phyloP scores from a whole-genome alignment of 192 early-diverging fungal genomes.

The Backusella parvicylindrica region DNA sequence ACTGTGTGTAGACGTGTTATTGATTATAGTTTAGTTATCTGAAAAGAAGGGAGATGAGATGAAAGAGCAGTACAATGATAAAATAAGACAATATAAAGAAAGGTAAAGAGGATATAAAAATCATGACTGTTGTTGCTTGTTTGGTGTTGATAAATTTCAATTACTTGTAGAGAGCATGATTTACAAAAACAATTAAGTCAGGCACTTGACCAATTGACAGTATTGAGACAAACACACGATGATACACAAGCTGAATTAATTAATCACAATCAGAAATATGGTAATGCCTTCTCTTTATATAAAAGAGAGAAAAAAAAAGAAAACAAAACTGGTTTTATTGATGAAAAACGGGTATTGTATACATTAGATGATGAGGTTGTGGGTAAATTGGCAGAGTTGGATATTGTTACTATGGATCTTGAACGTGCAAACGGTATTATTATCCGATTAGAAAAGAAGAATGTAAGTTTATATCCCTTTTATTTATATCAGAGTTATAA shows the following conservation, averaged over 20 bases:
- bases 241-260: conserved; percentile 66
- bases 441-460: conserved; percentile 65
- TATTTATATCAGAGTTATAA: not conserved
- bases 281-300: conserved; percentile 11
- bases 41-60: conserved; percentile 76
- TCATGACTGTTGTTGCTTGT: not conserved
- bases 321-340: not conserved
- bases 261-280: conserved; percentile 62
- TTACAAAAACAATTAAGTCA: conserved; percentile 81
- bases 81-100: conserved; percentile 78
- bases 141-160: not conserved
- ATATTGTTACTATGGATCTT: conserved; percentile 82
- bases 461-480: conserved; percentile 34
- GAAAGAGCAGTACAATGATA: conserved; percentile 73
- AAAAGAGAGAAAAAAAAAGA: not conserved
- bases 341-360: not conserved
- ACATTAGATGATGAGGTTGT: conserved; percentile 69
- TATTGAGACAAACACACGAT: conserved; percentile 67
- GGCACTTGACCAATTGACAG: conserved; percentile 68
- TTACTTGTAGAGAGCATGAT: conserved; percentile 61
- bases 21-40: conserved; percentile 29
- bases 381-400: conserved; percentile 80
- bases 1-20: not conserved
- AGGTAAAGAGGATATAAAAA: conserved; percentile 37
- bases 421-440: conserved; percentile 75